Evolutionary conservation across 805 yeast species (phyloP).

Genomic region (Candida succiphila): DNA sequence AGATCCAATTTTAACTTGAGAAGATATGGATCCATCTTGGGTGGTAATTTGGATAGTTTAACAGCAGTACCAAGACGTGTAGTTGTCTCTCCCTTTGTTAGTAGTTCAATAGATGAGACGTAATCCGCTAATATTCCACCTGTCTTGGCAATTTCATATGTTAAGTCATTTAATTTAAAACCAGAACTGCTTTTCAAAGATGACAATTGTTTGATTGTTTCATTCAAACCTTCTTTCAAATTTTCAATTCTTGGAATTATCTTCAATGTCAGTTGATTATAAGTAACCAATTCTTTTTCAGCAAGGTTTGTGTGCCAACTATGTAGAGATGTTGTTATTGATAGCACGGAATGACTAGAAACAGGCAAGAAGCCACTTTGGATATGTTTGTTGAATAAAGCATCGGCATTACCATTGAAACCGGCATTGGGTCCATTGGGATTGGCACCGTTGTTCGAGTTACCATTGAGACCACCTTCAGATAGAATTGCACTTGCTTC

Average conservation of each 20-base stretch:
- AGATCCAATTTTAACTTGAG: constrained; percentile 51
- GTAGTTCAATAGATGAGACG: constrained; percentile 31
- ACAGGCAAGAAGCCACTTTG: constrained; percentile 35
- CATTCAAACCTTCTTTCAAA: constrained; percentile 40
- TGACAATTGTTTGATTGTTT: constrained; percentile 44
- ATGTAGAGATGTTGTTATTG: constrained; percentile 21
- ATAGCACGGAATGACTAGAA: constrained; percentile 26
- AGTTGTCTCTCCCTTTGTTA: constrained; percentile 25
- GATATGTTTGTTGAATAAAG: constrained; percentile 30
- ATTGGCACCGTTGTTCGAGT: neutral
- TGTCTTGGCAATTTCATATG: constrained; percentile 51
- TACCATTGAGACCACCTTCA: neutral
- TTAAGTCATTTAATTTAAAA: constrained; percentile 46
- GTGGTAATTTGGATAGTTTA: constrained; percentile 10
- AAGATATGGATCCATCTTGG: constrained; percentile 49
- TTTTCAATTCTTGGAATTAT: constrained; percentile 47
- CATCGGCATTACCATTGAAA: neutral
- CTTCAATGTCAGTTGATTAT: constrained; percentile 37
- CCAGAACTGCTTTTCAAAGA: constrained; percentile 40
- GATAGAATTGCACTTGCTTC: neutral
- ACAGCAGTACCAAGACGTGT: constrained; percentile 21
- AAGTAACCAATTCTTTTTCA: constrained; percentile 39
- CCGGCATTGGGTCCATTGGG: neutral
- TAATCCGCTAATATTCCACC: constrained; percentile 44
- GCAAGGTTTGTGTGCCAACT: constrained; percentile 21